Percentiles rank a stretch among this genome's conserved stretches.
Conservation (phyloP, 441 rosid genomes). For the Populus tomentosa region DNA sequence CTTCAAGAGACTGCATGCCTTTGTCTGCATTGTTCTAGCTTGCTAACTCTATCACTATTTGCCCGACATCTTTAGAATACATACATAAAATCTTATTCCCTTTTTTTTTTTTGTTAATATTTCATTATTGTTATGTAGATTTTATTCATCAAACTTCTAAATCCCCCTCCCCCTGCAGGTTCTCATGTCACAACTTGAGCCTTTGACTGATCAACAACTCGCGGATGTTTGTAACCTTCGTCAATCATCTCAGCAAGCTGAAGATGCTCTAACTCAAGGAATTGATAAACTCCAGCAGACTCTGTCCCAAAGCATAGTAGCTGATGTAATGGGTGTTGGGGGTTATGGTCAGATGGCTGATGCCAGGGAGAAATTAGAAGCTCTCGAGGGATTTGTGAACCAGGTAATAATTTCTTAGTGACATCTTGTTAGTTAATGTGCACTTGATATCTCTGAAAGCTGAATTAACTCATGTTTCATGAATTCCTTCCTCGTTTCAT, state of each 20-base stretch:
- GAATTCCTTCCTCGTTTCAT: background rate
- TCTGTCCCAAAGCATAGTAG: slow-evolving; percentile 48
- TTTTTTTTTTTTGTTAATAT: background rate
- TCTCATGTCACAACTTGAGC: slow-evolving; percentile 63
- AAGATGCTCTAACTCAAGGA: slow-evolving; percentile 92
- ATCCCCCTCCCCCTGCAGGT: slow-evolving; percentile 38
- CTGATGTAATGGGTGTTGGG: slow-evolving; percentile 32
- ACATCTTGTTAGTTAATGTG: background rate
- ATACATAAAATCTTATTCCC: background rate
- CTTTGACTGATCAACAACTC: slow-evolving; percentile 64
- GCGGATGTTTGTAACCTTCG: slow-evolving; percentile 50
- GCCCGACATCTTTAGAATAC: background rate
- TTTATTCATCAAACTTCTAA: background rate
- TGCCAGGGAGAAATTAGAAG: slow-evolving; percentile 63
- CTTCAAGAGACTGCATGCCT: background rate
- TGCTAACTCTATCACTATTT: background rate
- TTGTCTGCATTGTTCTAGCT: background rate
- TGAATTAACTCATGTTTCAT: background rate
- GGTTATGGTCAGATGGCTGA: slow-evolving; percentile 46
- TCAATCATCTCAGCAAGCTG: slow-evolving; percentile 86
- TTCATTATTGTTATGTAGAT: background rate
- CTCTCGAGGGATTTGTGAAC: slow-evolving; percentile 66
- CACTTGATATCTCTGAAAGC: background rate
- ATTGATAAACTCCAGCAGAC: slow-evolving; percentile 85
- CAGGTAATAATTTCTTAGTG: slow-evolving; percentile 42